Evolutionary conservation across 768 basidiomycete genomes (phyloP), one percentile per base, ranked within the genome.

Genomic region (Mycena filopes): DNA sequence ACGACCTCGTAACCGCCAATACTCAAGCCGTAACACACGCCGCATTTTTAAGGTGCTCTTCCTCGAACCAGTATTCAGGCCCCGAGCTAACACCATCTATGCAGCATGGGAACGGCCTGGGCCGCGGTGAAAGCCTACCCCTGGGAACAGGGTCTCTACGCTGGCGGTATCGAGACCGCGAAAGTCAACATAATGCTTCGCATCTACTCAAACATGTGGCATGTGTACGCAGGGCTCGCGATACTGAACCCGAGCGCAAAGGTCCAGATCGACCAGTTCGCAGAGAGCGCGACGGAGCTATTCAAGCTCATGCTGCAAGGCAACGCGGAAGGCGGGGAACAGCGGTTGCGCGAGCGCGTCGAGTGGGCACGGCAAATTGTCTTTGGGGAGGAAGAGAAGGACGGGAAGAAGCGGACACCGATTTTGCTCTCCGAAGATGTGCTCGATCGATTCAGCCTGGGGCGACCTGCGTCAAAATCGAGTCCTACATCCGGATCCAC

Each of bases 81-180:
- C 28, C 33, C 46, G 41, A 20, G 29, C 25, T 60, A 43, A 59
- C 33, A 21, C 41, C 1, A 5, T 26, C 29, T 43, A 26, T 50
- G 54, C 43, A 99, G 98, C 68, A 99, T 99, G 98, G 98, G 98
- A 10, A 97, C 95, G 0, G 98, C 98, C 0, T 99, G 98, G 98
- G 86, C 87, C 38, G 84, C 86, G 40, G 83, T 88, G 12, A 78
- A 81, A 10, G 82, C 85, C 23, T 99, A 98, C 76, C 98, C 98
- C 4, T 99, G 98, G 98, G 97, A 98, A 78, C 87, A 92, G 42
- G 93, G 94, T 1, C 88, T 93, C 50, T 99, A 99, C 78, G 94
- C 98, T 31, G 94, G 96, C 25, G 98, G 98, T 0, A 96, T 99
- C 71, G 98, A 99, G 77, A 96, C 95, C 2, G 95, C 95, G 71